A percentile compares a stretch with the other conserved stretches of the same genome.
Evolutionary conservation across 2,329 filamentous ascomycete genomes (phyloP).

Genomic region (Hortaea sp.): DNA sequence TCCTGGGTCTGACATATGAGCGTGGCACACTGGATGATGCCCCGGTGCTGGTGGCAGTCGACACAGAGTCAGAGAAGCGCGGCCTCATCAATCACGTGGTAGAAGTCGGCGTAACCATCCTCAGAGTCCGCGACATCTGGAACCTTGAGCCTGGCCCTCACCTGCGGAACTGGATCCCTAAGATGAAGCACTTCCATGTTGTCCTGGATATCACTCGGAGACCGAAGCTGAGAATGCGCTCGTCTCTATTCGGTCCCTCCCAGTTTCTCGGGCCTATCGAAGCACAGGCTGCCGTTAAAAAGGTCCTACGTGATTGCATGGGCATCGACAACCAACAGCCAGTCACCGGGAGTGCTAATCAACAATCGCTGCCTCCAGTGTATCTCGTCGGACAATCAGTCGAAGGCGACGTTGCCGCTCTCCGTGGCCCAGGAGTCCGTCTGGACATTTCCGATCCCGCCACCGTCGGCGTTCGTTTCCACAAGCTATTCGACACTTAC

Average conservation of each 20-base stretch:
- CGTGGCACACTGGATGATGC: neutral
- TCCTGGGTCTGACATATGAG: neutral
- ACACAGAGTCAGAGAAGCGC: slow-evolving; percentile 68
- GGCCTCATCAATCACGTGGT: slow-evolving; percentile 53
- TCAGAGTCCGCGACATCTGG: slow-evolving; percentile 55
- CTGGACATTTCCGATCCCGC: slow-evolving; percentile 23
- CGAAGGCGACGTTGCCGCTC: slow-evolving; percentile 53
- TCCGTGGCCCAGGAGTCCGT: slow-evolving; percentile 37
- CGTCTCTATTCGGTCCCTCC: slow-evolving; percentile 7
- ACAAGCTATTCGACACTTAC: slow-evolving; percentile 47
- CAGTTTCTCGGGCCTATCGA: slow-evolving; percentile 2
- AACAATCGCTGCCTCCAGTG: neutral
- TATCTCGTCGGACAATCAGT: slow-evolving; percentile 59
- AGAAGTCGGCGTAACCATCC: slow-evolving; percentile 69
- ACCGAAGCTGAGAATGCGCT: slow-evolving; percentile 1
- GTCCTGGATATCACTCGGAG: slow-evolving; percentile 3
- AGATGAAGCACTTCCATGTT: slow-evolving; percentile 39
- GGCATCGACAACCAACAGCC: neutral
- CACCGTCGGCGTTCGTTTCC: slow-evolving; percentile 23
- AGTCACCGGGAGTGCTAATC: neutral
- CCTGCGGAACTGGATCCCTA: slow-evolving; percentile 54
- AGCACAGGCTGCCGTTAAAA: neutral
- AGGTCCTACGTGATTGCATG: neutral
- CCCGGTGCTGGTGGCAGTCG: slow-evolving; percentile 59
- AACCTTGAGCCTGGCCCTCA: slow-evolving; percentile 47